Percentiles rank a stretch among this genome's conserved stretches.
Evolutionary conservation across 2,329 filamentous ascomycete species (phyloP).

Genomic region (Zarea fungicola): DNA sequence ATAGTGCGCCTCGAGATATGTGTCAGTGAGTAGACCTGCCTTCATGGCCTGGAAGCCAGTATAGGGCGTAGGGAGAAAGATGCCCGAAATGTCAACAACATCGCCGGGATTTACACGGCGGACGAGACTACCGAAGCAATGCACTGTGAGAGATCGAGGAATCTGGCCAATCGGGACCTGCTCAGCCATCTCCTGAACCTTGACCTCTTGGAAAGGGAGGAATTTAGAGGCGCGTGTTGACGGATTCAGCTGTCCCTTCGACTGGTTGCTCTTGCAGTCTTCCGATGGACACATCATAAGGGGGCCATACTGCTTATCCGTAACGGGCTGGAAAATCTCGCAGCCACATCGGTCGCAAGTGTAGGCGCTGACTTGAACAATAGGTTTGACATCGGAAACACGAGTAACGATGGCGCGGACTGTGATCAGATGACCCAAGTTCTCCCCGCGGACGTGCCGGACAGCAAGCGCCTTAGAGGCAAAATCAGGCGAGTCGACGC

Average conservation of each 20-base stretch:
- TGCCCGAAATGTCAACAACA: conserved; percentile 86
- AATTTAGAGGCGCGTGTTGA: conserved; percentile 97
- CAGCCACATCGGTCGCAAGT: conserved; percentile 94
- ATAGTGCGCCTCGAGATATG: conserved; percentile 91
- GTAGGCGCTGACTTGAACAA: conserved; percentile 96
- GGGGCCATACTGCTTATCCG: conserved; percentile 84
- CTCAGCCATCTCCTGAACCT: conserved; percentile 98
- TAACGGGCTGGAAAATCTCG: conserved; percentile 96
- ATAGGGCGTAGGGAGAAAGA: conserved; percentile 95
- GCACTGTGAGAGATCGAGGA: conserved; percentile 80
- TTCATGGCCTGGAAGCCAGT: conserved; percentile 98
- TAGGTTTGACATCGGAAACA: conserved; percentile 95
- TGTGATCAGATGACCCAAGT: conserved; percentile 89
- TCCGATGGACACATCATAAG: conserved; percentile 80
- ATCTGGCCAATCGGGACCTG: conserved; percentile 98
- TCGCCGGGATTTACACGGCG: conserved; percentile 89
- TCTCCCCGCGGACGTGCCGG: conserved; percentile 84
- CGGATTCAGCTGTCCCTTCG: conserved; percentile 87
- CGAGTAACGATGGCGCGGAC: conserved; percentile 90
- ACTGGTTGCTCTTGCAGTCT: conserved; percentile 86
- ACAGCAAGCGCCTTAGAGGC: conserved; percentile 71
- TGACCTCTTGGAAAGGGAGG: conserved; percentile 94
- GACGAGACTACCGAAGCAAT: conserved; percentile 83
- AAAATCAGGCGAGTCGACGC: conserved; percentile 64
- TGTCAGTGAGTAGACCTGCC: conserved; percentile 93